Percentiles rank a stretch among this genome's conserved stretches.
Conservation (phyloP, 345 rosid species). For the Populus nigra region DNA sequence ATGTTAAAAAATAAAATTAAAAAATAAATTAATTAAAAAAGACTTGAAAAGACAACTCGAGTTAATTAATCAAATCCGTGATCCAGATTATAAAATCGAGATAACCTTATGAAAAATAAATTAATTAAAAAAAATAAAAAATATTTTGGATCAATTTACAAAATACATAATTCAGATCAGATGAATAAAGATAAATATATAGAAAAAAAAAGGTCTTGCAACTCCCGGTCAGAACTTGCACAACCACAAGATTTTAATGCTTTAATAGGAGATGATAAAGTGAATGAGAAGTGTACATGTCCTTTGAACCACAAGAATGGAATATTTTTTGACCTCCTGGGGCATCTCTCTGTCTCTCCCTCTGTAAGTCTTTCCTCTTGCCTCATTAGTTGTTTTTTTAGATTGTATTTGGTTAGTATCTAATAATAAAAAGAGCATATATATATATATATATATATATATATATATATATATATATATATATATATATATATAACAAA, state of each 20-base stretch:
- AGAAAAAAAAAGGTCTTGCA: not conserved
- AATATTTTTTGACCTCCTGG: not conserved
- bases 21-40: too few relatives aligned
- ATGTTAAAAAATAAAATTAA: accelerated
- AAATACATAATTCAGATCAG: too few relatives aligned
- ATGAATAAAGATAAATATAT: too few relatives aligned
- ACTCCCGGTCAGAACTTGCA: not conserved
- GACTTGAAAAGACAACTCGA: accelerated
- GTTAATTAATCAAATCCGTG: accelerated
- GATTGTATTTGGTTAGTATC: too few relatives aligned
- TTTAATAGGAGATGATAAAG: not conserved
- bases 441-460: too few relatives aligned
- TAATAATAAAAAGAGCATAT: too few relatives aligned
- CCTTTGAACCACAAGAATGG: not conserved
- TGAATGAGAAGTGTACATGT: not conserved
- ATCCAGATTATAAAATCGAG: accelerated
- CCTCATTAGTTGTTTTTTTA: not conserved
- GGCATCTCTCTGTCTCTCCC: not conserved
- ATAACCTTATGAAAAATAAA: too few relatives aligned
- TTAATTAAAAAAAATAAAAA: too few relatives aligned
- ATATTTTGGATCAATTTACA: accelerated
- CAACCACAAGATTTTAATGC: too few relatives aligned
- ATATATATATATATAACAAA: too few relatives aligned
- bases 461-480: too few relatives aligned
- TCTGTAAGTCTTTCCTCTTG: not conserved